Evolutionary conservation across 2,329 filamentous ascomycete species (phyloP).

Genomic region (Exophiala dermatitidis): DNA sequence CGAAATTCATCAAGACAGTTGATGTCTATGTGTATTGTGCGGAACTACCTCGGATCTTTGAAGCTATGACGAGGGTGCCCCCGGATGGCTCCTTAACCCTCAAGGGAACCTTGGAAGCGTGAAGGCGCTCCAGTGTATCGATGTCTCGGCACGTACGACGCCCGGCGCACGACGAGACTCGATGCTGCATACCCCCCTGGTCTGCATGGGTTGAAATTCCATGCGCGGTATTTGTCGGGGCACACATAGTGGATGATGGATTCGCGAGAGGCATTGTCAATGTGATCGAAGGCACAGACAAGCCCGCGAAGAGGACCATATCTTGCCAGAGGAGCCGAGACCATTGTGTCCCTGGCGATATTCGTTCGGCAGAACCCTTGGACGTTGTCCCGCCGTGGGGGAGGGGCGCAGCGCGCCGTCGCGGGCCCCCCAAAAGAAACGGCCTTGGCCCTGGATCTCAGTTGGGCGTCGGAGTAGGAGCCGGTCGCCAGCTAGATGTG

Average conservation of each 20-base stretch:
- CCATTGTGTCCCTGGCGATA: background rate
- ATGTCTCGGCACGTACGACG: background rate
- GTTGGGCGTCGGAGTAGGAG: conserved; percentile 1
- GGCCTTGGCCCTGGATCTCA: conserved; percentile 5
- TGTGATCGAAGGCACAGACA: background rate
- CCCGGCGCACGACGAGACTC: background rate
- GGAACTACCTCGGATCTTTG: too few relatives aligned
- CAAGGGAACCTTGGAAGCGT: background rate
- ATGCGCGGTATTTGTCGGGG: conserved; percentile 1
- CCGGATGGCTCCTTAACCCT: too few relatives aligned
- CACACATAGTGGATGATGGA: background rate
- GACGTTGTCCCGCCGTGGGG: background rate
- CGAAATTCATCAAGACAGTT: background rate
- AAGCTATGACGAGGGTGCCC: too few relatives aligned
- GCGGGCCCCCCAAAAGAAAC: conserved; percentile 3
- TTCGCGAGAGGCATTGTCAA: background rate
- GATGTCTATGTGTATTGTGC: too few relatives aligned
- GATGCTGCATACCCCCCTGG: background rate
- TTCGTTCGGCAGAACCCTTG: conserved; percentile 4
- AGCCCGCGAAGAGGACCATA: conserved; percentile 1
- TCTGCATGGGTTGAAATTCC: background rate
- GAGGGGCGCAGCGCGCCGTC: conserved; percentile 2
- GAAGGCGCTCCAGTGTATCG: background rate
- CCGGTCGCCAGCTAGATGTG: conserved; percentile 1
- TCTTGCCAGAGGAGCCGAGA: background rate